These are phyloP conservation scores for Teunomyces atbi DNA, from an alignment of 805 yeast genomes.

Conservation along the genomic window DNA sequence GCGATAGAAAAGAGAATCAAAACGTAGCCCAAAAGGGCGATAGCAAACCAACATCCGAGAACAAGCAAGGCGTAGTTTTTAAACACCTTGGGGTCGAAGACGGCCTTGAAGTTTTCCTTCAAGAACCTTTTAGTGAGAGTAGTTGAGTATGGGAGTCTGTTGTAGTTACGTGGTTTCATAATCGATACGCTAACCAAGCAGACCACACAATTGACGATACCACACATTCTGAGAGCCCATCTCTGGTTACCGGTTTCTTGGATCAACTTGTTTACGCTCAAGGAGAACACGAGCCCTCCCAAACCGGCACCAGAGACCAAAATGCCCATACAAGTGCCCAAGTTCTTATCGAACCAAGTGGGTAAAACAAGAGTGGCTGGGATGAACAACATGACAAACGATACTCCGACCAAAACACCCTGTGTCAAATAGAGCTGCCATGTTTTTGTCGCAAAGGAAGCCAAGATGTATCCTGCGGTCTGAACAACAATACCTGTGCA, in stretches of 20 bases:
- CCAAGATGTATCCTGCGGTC: conserved; percentile 46
- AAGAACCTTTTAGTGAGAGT: conserved; percentile 21
- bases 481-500: conserved; percentile 44
- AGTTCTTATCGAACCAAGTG: conserved; percentile 47
- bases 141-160: conserved; percentile 22
- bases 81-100: conserved; percentile 35
- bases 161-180: conserved; percentile 44
- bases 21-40: conserved; percentile 39
- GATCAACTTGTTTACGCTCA: conserved; percentile 40
- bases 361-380: conserved; percentile 46
- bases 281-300: conserved; percentile 52
- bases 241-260: conserved; percentile 38
- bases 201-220: conserved; percentile 28
- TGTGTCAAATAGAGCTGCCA: conserved; percentile 56
- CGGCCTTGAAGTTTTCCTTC: conserved; percentile 23
- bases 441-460: conserved; percentile 47
- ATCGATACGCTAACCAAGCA: conserved; percentile 40
- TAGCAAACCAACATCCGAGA: conserved; percentile 33
- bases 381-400: conserved; percentile 43
- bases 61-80: conserved; percentile 20
- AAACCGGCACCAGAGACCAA: conserved; percentile 48
- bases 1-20: conserved; percentile 36
- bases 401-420: conserved; percentile 49
- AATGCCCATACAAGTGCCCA: conserved; percentile 50
- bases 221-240: conserved; percentile 46